phyloP scores from a whole-genome alignment of 495 filamentous ascomycete genomes.

The Penicillium psychrofluorescens region DNA sequence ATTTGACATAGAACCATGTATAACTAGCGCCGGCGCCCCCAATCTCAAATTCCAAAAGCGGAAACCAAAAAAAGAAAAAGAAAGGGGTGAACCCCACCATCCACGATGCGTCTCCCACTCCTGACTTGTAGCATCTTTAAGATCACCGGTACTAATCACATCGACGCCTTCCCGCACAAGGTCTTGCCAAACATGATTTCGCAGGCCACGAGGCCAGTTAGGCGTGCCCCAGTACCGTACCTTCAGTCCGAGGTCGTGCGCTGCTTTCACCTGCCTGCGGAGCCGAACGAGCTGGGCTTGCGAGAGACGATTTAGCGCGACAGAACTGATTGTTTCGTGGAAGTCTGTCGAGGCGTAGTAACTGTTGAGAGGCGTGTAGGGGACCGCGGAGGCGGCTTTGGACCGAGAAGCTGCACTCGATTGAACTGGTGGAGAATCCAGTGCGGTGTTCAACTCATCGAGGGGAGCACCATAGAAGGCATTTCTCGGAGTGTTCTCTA shows the following conservation, averaged over 20 bases:
- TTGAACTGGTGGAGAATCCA: too few relatives aligned
- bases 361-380: constrained; percentile 32
- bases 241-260: constrained; percentile 52
- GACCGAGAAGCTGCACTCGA: too few relatives aligned
- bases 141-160: constrained; percentile 21
- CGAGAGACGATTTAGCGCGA: constrained; percentile 18
- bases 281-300: constrained; percentile 46
- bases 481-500: constrained; percentile 39
- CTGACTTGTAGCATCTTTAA: constrained; percentile 13
- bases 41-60: too few relatives aligned
- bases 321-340: constrained; percentile 19
- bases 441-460: constrained; percentile 9
- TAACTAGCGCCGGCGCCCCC: too few relatives aligned
- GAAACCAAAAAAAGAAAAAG: too few relatives aligned
- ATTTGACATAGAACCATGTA: too few relatives aligned
- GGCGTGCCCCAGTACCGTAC: constrained; percentile 65
- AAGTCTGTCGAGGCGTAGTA: constrained; percentile 44
- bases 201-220: constrained; percentile 54
- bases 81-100: constrained; percentile 2
- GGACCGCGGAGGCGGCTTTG: constrained; percentile 6
- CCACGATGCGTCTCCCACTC: constrained; percentile 10
- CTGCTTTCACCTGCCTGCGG: constrained; percentile 49
- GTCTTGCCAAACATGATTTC: constrained; percentile 61
- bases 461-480: constrained; percentile 68
- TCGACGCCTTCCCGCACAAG: constrained; percentile 57